These are phyloP conservation scores for Nannochloris sp. DNA, from an alignment of 139 green algal genomes.

Conservation along the genomic window DNA sequence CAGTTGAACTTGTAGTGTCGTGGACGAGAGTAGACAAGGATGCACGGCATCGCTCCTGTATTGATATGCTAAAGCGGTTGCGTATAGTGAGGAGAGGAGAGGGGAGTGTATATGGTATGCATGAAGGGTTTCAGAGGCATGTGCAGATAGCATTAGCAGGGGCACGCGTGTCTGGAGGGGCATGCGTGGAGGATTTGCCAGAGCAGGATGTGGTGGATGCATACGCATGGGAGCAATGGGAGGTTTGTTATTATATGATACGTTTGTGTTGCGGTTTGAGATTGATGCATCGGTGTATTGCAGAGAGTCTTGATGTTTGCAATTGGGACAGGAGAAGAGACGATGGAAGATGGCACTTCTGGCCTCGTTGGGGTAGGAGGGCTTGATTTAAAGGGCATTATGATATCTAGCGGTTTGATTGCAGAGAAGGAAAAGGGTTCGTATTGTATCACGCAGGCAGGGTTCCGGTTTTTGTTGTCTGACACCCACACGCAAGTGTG, in stretches of 20 bases:
- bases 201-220: conserved; percentile 4
- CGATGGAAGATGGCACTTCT: no score
- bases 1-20: neutral
- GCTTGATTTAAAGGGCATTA: no score
- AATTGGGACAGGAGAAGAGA: conserved; percentile 14
- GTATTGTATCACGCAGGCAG: conserved; percentile 38
- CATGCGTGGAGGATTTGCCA: neutral
- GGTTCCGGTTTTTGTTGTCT: conserved; percentile 75
- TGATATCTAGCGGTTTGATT: neutral
- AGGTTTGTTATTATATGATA: conserved; percentile 15
- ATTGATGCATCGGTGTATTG: neutral
- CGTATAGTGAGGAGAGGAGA: neutral
- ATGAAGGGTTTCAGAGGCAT: conserved; percentile 36
- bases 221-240: conserved; percentile 50
- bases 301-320: conserved; percentile 55
- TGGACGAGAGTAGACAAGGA: neutral
- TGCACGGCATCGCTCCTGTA: neutral
- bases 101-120: conserved; percentile 10
- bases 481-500: conserved; percentile 72
- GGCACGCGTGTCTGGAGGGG: neutral
- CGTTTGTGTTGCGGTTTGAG: conserved; percentile 3
- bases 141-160: conserved; percentile 28
- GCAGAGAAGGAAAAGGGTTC: neutral
- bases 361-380: no score
- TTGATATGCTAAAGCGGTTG: neutral